A percentile compares a stretch with the other conserved stretches of the same genome.
phyloP scores from a whole-genome alignment of 306 rosid species.

The Castanea mollissima region DNA sequence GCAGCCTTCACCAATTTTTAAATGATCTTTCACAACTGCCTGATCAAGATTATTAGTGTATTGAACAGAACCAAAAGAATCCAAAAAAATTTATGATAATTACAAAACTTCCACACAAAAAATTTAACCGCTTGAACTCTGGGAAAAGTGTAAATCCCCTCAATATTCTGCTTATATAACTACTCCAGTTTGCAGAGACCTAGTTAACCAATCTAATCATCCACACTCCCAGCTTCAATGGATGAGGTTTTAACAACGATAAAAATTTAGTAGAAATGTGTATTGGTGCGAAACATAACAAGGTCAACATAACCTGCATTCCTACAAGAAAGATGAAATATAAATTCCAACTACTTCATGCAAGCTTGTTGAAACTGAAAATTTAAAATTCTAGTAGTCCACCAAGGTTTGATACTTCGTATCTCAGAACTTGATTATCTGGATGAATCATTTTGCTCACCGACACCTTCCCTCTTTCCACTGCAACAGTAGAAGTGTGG shows the following conservation, averaged over 20 bases:
- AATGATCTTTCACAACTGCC: background rate
- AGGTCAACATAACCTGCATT: background rate
- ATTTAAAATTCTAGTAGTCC: background rate
- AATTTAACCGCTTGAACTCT: background rate
- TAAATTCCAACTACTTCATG: background rate
- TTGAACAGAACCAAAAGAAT: background rate
- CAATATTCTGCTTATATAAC: too few relatives aligned
- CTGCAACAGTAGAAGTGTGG: slow-evolving; percentile 67
- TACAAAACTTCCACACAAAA: background rate
- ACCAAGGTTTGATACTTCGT: background rate
- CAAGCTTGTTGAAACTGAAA: background rate
- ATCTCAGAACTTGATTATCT: slow-evolving; percentile 22
- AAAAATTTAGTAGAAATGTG: background rate
- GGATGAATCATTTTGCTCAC: slow-evolving; percentile 28
- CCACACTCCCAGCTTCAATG: background rate
- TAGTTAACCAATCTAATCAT: background rate
- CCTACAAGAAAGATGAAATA: background rate
- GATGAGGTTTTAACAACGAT: background rate
- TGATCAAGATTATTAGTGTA: too few relatives aligned
- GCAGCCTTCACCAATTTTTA: background rate
- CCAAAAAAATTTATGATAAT: background rate
- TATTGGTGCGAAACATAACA: background rate
- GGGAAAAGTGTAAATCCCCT: too few relatives aligned
- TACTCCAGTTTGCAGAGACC: background rate
- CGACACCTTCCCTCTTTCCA: slow-evolving; percentile 32